phyloP scores from a whole-genome alignment of 768 basidiomycete genomes.

The Sarcomyxa edulis region DNA sequence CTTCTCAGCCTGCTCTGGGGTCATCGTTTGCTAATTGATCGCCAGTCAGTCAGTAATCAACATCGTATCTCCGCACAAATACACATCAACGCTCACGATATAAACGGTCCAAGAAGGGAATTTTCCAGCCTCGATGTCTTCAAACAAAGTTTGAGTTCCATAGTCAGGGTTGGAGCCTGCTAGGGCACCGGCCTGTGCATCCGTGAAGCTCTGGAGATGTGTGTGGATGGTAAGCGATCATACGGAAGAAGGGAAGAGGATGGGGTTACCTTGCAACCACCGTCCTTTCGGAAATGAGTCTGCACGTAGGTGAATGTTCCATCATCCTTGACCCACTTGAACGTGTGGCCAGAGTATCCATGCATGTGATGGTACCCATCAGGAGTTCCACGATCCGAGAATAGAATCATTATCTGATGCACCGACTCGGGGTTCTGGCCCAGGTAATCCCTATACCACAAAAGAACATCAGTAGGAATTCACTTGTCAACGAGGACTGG shows the following conservation, averaged over 20 bases:
- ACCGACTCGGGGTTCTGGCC: constrained; percentile 85
- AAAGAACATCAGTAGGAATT: constrained; percentile 16
- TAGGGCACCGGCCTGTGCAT: constrained; percentile 57
- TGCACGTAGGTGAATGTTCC: constrained; percentile 86
- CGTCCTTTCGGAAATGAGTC: constrained; percentile 73
- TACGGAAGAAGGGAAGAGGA: not conserved
- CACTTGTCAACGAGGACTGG: not conserved
- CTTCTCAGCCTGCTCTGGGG: constrained; percentile 81
- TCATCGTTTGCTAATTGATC: constrained; percentile 78
- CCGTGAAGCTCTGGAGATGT: constrained; percentile 57
- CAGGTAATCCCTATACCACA: constrained; percentile 66
- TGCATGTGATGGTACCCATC: constrained; percentile 84
- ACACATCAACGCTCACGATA: constrained; percentile 50
- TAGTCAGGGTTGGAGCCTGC: constrained; percentile 82
- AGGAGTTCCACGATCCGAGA: constrained; percentile 95
- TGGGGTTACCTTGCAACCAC: constrained; percentile 68
- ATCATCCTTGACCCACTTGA: constrained; percentile 80
- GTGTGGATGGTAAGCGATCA: constrained; percentile 5
- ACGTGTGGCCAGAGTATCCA: constrained; percentile 92
- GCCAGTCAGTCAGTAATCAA: not conserved
- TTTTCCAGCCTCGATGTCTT: constrained; percentile 75
- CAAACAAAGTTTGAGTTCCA: constrained; percentile 71
- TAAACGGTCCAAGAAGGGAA: constrained; percentile 89
- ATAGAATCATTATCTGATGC: constrained; percentile 84
- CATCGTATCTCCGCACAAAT: too few relatives aligned